Base-by-base conservation (phyloP, 177 flowering plant species). In the Vitis hybrid region DNA sequence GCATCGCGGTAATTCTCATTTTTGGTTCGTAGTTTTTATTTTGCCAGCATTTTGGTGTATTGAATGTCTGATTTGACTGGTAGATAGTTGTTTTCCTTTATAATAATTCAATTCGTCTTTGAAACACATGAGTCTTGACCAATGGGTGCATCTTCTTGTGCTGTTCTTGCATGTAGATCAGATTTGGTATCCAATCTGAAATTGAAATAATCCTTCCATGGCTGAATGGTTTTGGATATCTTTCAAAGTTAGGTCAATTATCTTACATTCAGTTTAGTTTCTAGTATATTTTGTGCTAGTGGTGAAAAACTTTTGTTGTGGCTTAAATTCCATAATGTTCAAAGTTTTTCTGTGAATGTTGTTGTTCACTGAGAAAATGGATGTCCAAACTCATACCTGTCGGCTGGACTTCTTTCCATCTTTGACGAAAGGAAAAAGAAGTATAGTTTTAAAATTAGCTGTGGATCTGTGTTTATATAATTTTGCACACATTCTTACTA, bases 31-130 rank as follows among this genome's bases (percentile, higher is more conserved):
- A 60, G 18, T 60, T 56, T 29, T 10, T 51, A 22, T 13, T 56
- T 18, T 62, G n/a, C 12, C 48, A 26, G 3, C 60, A 11, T 52
- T 10, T 50, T 68, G 19, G 50, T 2, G n/a, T 21, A 4, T 58
- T 68, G 5, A 15, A 7, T 50, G 67, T 51, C 26, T 52, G 67
- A 64, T 50, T 64, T 22, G 10, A 21, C 15, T 51, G 67, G 21
- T 21, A 4, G 45, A 7, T 39, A n/a, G 66, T n/a, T 9, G 49
- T 49, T 31, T 11, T 39, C 15, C 50, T 15, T 12, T 26, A 10
- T 13, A 60, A 9, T 31, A 31, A 3, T 6, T 48, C 9, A 62
- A 15, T 31, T 13, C 15, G n/a, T 62, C 18, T 18, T 22, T 9
- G 60, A 19, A 57, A 57, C 12, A 22, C 60, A 57, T 57, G 60